Conservation (phyloP, 805 yeast genomes). For the Hanseniaspora occidentalis region DNA sequence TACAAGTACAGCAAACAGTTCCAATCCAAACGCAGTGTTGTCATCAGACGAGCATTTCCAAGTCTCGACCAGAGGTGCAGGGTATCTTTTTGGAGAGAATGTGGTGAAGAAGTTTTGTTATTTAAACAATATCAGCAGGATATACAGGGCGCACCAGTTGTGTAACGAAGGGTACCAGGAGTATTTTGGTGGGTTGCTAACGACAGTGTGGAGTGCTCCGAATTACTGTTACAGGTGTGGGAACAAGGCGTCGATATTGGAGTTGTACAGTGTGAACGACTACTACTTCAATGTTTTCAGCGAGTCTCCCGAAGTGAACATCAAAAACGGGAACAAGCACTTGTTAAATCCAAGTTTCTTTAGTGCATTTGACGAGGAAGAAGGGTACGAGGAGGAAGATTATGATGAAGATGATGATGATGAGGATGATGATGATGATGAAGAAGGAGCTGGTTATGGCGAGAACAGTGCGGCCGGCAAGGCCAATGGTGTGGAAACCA, state of each 20-base stretch:
- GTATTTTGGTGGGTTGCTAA: constrained; percentile 78
- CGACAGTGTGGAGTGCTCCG: constrained; percentile 98
- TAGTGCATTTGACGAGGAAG: constrained; percentile 4
- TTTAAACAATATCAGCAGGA: constrained; percentile 65
- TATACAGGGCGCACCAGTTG: constrained; percentile 88
- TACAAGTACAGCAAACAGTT: constrained; percentile 22
- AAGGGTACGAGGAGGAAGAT: not conserved
- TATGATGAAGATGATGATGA: constrained; percentile 4
- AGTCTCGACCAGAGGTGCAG: constrained; percentile 93
- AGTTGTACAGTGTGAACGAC: constrained; percentile 57
- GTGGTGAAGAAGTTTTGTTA: constrained; percentile 79
- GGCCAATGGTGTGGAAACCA: not conserved
- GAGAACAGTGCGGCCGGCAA: constrained; percentile 5
- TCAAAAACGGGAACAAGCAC: constrained; percentile 12
- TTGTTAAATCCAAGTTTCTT: constrained; percentile 7
- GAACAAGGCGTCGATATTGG: constrained; percentile 93
- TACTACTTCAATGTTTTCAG: constrained; percentile 83
- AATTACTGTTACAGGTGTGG: constrained; percentile 97
- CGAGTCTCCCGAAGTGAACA: constrained; percentile 87
- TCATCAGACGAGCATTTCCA: constrained; percentile 46
- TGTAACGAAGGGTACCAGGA: constrained; percentile 95
- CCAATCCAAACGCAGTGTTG: constrained; percentile 14
- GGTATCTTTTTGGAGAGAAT: constrained; percentile 87
- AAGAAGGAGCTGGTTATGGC: not conserved
- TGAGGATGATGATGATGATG: constrained; percentile 2